Conservation (phyloP, 768 basidiomycete species). For the Leucosporidium yakuticum region DNA sequence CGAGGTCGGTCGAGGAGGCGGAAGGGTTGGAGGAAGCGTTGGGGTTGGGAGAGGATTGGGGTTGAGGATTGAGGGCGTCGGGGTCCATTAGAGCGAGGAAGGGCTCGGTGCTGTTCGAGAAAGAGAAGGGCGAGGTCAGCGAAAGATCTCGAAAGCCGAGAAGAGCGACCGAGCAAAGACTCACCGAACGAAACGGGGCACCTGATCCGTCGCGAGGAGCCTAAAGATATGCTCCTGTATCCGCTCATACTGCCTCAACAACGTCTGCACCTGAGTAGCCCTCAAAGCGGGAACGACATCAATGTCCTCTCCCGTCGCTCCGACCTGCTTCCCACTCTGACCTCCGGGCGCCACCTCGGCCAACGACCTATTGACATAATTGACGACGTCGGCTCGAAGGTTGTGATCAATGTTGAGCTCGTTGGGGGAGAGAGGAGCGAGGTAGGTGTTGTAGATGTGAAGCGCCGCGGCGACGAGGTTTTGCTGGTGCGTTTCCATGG, state of each 20-base stretch:
- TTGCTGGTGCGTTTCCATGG: conserved; percentile 97
- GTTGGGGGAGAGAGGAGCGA: conserved; percentile 88
- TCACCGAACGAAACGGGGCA: conserved; percentile 61
- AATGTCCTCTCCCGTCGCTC: conserved; percentile 73
- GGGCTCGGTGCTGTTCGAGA: conserved; percentile 18
- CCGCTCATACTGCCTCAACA: conserved; percentile 88
- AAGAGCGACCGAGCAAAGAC: background rate
- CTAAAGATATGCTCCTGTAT: conserved; percentile 97
- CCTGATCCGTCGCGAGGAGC: conserved; percentile 95
- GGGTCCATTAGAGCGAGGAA: conserved; percentile 33
- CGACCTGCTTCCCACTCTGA: conserved; percentile 32
- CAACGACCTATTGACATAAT: conserved; percentile 86
- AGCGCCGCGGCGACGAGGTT: conserved; percentile 90
- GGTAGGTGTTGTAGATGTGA: conserved; percentile 76
- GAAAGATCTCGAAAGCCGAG: no score
- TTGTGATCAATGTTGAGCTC: conserved; percentile 99
- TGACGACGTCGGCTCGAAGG: conserved; percentile 85
- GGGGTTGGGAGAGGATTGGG: background rate
- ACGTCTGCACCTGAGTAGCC: conserved; percentile 88
- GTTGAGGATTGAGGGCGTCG: conserved; percentile 1
- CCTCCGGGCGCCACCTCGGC: conserved; percentile 48
- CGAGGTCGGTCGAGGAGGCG: background rate
- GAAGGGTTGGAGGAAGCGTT: background rate
- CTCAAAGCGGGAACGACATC: conserved; percentile 62
- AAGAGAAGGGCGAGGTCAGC: background rate